Base-by-base conservation (phyloP, 352 stramenopile species). In the Saprolegnia parasitica region DNA sequence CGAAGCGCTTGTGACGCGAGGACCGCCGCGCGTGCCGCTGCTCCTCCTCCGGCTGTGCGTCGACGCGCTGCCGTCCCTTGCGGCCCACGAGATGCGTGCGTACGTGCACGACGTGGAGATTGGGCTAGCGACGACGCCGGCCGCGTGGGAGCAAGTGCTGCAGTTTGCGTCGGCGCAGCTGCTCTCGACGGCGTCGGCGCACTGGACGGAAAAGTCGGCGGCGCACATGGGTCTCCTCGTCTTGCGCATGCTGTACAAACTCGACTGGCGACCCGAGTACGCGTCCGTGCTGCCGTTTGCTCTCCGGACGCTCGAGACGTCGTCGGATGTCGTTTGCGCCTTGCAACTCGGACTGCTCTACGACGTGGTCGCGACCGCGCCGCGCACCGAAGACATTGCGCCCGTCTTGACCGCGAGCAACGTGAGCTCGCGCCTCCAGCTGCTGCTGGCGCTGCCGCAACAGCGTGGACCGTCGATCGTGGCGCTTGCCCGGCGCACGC, bases 321-420 rank as follows among this genome's bases (percentile, higher is more conserved):
- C 63, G 18, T 24, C 50, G 18, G 63, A 70, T 9, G 20, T 24
- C 18, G 6, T 70, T 16, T 70, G 63, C 37, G 42, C 50, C 8
- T 37, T 70, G 18, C 63, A 70, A 37, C 40, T 70, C n/a, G 39
- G 55, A 37, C 46, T 70, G 20, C n/a, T 70, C n/a, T 60, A 60
- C 52, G 52, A 60, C 4, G 52, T 60, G 20, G 24, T 60, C 24
- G 35, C 52, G 13, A 60, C 11, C 3, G 24, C 52, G 9, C 24
- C 24, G 24, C 11, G 16, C 52, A 11, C 24, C 13, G 4, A 15
- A 18, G 52, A 60, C 29, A 35, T 35, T 35, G 29, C 29, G 29
- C 29, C 29, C 29, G 29, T 35, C 29, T 35, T 60, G 52, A 35
- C 24, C 1, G 4, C 52, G 9, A 60, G 20, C 15, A 42, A 61